Conservation (phyloP, 805 yeast genomes). For the Ogataea minuta region DNA sequence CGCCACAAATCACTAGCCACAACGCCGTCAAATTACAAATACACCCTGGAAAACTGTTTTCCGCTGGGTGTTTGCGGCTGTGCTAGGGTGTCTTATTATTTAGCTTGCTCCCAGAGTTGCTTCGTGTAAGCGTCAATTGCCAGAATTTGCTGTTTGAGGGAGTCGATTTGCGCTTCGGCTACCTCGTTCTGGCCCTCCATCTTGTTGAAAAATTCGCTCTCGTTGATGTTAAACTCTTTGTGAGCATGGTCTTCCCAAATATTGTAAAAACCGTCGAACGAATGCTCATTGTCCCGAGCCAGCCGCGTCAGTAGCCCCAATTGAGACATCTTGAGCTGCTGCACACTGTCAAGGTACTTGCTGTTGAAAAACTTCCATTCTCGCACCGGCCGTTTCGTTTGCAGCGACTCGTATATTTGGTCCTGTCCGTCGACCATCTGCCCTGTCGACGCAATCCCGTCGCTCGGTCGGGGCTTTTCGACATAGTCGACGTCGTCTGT, state of each 20-base stretch:
- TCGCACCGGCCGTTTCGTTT: constrained; percentile 66
- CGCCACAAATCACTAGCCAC: constrained; percentile 11
- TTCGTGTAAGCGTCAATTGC: constrained; percentile 44
- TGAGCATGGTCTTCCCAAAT: constrained; percentile 24
- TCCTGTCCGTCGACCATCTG: constrained; percentile 71
- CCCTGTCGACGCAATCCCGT: constrained; percentile 50
- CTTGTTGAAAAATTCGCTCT: constrained; percentile 49
- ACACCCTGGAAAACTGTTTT: constrained; percentile 15
- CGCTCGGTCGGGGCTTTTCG: constrained; percentile 36
- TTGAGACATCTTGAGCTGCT: constrained; percentile 58
- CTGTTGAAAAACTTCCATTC: constrained; percentile 51
- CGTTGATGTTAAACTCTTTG: constrained; percentile 23
- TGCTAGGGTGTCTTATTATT: background rate
- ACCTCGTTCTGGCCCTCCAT: constrained; percentile 49
- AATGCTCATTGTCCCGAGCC: constrained; percentile 32
- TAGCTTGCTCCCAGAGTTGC: constrained; percentile 40
- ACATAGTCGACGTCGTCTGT: constrained; percentile 14
- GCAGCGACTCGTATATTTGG: constrained; percentile 80
- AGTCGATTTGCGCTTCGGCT: constrained; percentile 47
- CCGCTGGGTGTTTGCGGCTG: constrained; percentile 10
- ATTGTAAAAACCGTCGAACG: constrained; percentile 31
- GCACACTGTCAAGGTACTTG: constrained; percentile 49
- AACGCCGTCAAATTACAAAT: background rate
- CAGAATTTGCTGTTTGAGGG: constrained; percentile 51
- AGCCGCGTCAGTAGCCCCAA: constrained; percentile 42